Conservation (phyloP, 179 eudicot genomes). For the Beta corolliflora region DNA sequence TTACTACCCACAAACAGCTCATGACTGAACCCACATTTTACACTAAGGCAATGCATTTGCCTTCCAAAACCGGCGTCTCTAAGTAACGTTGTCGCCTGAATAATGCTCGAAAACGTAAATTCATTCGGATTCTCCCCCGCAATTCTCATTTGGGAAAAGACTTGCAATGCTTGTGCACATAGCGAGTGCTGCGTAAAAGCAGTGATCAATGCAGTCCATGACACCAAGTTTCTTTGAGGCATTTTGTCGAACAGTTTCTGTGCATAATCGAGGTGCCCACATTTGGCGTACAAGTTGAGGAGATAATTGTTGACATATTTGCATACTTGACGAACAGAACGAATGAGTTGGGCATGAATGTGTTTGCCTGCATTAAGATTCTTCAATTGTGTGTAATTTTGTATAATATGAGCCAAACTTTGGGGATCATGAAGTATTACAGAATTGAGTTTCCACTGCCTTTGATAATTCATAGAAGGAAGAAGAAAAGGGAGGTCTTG, state of each 20-base stretch:
- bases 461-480: slow-evolving; percentile 31
- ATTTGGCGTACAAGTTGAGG: slow-evolving; percentile 49
- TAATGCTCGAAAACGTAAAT: slow-evolving; percentile 44
- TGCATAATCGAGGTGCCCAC: slow-evolving; percentile 44
- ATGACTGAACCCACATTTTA: slow-evolving; percentile 42
- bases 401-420: slow-evolving; percentile 32
- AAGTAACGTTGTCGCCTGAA: slow-evolving; percentile 37
- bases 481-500: neutral
- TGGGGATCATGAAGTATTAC: slow-evolving; percentile 31
- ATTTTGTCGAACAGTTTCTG: slow-evolving; percentile 50
- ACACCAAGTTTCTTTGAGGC: slow-evolving; percentile 48
- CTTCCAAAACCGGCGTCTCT: slow-evolving; percentile 31
- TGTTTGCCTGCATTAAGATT: slow-evolving; percentile 40
- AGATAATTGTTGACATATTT: slow-evolving; percentile 53
- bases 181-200: slow-evolving; percentile 35
- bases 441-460: slow-evolving; percentile 13
- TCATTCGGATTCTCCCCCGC: slow-evolving; percentile 37
- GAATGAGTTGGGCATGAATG: slow-evolving; percentile 44
- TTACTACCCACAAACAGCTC: slow-evolving; percentile 56
- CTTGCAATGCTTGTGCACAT: slow-evolving; percentile 24
- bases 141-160: slow-evolving; percentile 35
- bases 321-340: slow-evolving; percentile 22
- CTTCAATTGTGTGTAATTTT: slow-evolving; percentile 35
- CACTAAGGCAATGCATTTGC: slow-evolving; percentile 44
- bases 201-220: slow-evolving; percentile 65